Base-by-base conservation (phyloP, 208 protist genomes). In the Herpetomonas muscarum region DNA sequence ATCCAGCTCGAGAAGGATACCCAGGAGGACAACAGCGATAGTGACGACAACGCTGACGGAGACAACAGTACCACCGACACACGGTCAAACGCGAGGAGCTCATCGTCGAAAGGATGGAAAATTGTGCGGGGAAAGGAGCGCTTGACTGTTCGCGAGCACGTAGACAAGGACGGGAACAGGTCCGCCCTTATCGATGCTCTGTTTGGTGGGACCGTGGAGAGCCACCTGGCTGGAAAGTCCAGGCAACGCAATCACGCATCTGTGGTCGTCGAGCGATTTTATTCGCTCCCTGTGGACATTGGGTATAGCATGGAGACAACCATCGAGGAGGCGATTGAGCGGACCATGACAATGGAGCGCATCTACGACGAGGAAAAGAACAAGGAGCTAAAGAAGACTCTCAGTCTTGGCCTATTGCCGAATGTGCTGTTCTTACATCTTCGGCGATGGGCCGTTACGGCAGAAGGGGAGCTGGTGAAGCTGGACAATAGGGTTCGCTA, bases 391-490 rank as follows among this genome's bases (percentile, higher is more conserved):
- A 71, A 76, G 21, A 90, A 88, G 61, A 85, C 81, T n/a, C 45
- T 81, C 6, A 64, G 67, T 0, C 48, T 94, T 2, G 67, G 60
- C 2, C 37, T 36, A 9, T 65, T 92, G 17, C 88, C 88, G 17
- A 52, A 63, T 0, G 53, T 94, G n/a, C 65, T 94, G 9, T 57
- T 90, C 12, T 30, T 92, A 15, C 85, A 94, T 36, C 56, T 94
- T 4, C 76, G 78, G 3, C 81, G 87, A 13, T 94, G 87, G 81
- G 81, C 82, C 10, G 67, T 90, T n/a, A 94, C 87, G 2, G 74
- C 76, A 10, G 84, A 94, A 52, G 81, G 84, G 3, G 79, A 92
- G 34, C 46, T 89, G 13, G 84, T 94, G 34, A 94, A 94, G 56
- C 70, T 94, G 19, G 79, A 88, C 57, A 92, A 94, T 64, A 53